Conservation (phyloP, 495 filamentous ascomycete genomes). For the Corynascus novoguineensis region DNA sequence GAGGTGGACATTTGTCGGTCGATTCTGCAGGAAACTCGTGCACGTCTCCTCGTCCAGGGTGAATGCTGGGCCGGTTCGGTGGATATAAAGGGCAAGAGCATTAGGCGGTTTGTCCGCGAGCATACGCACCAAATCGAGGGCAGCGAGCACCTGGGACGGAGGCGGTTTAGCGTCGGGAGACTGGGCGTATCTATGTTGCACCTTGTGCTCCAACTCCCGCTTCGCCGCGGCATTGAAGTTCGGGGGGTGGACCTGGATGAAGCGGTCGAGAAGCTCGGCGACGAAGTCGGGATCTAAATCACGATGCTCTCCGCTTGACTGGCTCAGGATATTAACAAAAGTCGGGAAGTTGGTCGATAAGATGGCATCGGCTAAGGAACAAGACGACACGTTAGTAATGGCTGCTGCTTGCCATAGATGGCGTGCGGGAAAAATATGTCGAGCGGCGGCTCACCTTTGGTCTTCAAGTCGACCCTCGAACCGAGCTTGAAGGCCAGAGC, state of each 20-base stretch:
- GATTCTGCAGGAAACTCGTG: slow-evolving; percentile 52
- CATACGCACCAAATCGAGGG: slow-evolving; percentile 67
- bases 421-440: neutral
- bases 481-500: slow-evolving; percentile 82
- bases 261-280: slow-evolving; percentile 71
- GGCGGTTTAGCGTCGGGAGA: slow-evolving; percentile 52
- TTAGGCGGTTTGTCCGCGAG: slow-evolving; percentile 56
- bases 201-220: slow-evolving; percentile 58
- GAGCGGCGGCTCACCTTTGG: slow-evolving; percentile 62
- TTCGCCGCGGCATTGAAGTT: slow-evolving; percentile 74
- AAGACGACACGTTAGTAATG: slow-evolving; percentile 28
- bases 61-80: slow-evolving; percentile 61
- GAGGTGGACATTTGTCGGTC: slow-evolving; percentile 61
- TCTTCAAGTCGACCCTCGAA: slow-evolving; percentile 70
- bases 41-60: slow-evolving; percentile 48
- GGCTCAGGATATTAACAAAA: slow-evolving; percentile 67
- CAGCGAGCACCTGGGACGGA: slow-evolving; percentile 66
- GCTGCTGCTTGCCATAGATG: neutral
- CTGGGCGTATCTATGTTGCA: slow-evolving; percentile 58
- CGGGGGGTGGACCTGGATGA: slow-evolving; percentile 72
- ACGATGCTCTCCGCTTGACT: slow-evolving; percentile 51
- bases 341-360: slow-evolving; percentile 65
- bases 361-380: slow-evolving; percentile 68
- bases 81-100: slow-evolving; percentile 69
- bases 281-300: slow-evolving; percentile 62